Evolutionary conservation across 495 filamentous ascomycete genomes (phyloP).

Genomic region (Daldinia childiae): DNA sequence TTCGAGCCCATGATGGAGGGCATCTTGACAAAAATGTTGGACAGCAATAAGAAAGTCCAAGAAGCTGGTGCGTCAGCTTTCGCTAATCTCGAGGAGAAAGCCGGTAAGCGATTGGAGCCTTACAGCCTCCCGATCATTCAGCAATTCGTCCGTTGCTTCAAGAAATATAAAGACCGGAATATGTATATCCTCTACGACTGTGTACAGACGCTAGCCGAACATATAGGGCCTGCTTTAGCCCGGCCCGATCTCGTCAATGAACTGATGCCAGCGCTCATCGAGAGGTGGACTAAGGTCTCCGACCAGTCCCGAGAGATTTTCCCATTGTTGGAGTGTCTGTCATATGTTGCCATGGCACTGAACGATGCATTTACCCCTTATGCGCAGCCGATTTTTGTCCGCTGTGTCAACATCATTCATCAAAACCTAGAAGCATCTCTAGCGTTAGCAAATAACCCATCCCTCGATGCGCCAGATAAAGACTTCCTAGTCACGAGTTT

Average conservation of each 20-base stretch:
- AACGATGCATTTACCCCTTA: slow-evolving; percentile 84
- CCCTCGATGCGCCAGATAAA: slow-evolving; percentile 86
- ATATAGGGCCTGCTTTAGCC: slow-evolving; percentile 81
- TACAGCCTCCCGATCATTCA: slow-evolving; percentile 91
- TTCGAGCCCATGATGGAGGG: slow-evolving; percentile 99
- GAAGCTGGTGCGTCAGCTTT: slow-evolving; percentile 97
- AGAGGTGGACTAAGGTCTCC: slow-evolving; percentile 84
- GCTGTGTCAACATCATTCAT: slow-evolving; percentile 91
- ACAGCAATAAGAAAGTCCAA: slow-evolving; percentile 97
- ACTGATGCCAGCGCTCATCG: slow-evolving; percentile 94
- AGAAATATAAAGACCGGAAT: slow-evolving; percentile 96
- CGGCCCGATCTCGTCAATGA: slow-evolving; percentile 79
- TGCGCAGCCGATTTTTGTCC: slow-evolving; percentile 80
- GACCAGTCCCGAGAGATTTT: slow-evolving; percentile 95
- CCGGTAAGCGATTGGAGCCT: slow-evolving; percentile 77
- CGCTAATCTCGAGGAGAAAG: slow-evolving; percentile 94
- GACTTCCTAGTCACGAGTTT: slow-evolving; percentile 97
- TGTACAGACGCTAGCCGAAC: slow-evolving; percentile 95
- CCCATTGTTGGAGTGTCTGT: slow-evolving; percentile 92
- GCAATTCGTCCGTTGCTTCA: slow-evolving; percentile 92
- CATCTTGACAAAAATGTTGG: slow-evolving; percentile 91
- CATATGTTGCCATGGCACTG: slow-evolving; percentile 90
- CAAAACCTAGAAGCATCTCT: slow-evolving; percentile 83
- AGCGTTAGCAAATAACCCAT: slow-evolving; percentile 67
- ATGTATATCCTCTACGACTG: slow-evolving; percentile 99